Evolutionary conservation across 176 grass and related monocot species (phyloP), one percentile per base, ranked within the genome.

Genomic region (Avena atlantica): DNA sequence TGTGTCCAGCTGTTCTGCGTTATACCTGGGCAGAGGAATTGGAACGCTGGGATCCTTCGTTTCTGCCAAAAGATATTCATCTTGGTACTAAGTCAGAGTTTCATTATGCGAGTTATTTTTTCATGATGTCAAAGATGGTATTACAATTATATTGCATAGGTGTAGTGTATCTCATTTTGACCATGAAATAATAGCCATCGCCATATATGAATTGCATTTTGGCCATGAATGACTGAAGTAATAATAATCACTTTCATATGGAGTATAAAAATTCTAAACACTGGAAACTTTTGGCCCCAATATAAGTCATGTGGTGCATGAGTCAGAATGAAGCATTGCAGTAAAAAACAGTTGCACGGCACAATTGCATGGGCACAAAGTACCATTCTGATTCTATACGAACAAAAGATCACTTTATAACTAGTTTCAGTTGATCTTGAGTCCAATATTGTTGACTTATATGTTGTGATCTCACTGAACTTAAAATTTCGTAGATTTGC

Each of bases 11-110:
- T 77, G 90, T 98, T 81, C 87, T 98, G 81, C 89, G 93, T 9
- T 95, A 93, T 89, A 92, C 96, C 48, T 98, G 96, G 96, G 93
- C 91, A 5, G 96, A 98, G 84, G 96, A 98, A 83, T 88, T 98
- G 75, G 96, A 98, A 40, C 91, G 81, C 20, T 95, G 96, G 96
- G 88, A 95, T 89, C 96, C 96, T 74, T 95, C 91, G 62, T 90
- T 98, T 87, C 82, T 92, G 73, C 96, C 93, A 72, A 98, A 95
- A 79, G 96, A 98, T 89, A 95, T 98, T 71, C 96, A 98, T 92
- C 87, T 98, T 86, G 96, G 96, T 98, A 98, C 62, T 84, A 66
- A 85, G 82, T 78, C 64, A 82, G 16, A 78, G 34, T 3, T 44
- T 48, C 48, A 81, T 81, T 65, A 29, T 76, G 75, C 58, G 21